Evolutionary conservation across 139 green algal species (phyloP), one percentile per base, ranked within the genome.

Genomic region (Haematococcus lacustris): DNA sequence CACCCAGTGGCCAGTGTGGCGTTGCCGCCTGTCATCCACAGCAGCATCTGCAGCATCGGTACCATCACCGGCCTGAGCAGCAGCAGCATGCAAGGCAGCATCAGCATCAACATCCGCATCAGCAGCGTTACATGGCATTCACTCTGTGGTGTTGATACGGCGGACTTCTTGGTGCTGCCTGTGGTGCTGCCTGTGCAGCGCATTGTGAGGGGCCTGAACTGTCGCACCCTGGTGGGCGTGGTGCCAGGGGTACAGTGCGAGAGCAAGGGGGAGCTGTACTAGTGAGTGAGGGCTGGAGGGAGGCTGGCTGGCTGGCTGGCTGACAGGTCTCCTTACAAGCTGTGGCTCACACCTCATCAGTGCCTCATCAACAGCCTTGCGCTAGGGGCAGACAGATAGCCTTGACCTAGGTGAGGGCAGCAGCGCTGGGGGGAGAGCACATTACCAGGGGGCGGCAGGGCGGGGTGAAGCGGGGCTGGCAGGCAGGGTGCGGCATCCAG

Each of bases 191-290:
- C 9, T 53, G 43, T 17, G 47, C 64, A 80, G 21, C 47, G 67
- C n/a, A 87, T 87, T 65, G 77, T 83, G 28, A 61, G 23, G 35
- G 71, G 76, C 34, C 64, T 78, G 2, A 66, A 43, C 26, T 80
- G 74, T 61, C 68, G 38, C 3, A 30, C 40, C 9, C n/a, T 25
- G 28, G 59, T 6, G 3, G 3, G 25, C 23, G 61, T 33, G 7
- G 77, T 75, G 28, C 59, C 26, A 0, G 76, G 76, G 3, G 73
- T 85, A 61, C 62, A 74, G 60, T 82, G 76, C 30, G 71, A 78
- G 28, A 13, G 26, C 28, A 82, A 62, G 57, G 40, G 9, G 28
- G 3, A 75, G 57, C 83, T 86, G 25, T 88, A 88, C 77, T 84
- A 82, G 83, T 88, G 40, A 81, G 83, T 82, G 21, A 38, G 35